Evolutionary conservation across 345 rosid species (phyloP).

Genomic region (Brassica incana): DNA sequence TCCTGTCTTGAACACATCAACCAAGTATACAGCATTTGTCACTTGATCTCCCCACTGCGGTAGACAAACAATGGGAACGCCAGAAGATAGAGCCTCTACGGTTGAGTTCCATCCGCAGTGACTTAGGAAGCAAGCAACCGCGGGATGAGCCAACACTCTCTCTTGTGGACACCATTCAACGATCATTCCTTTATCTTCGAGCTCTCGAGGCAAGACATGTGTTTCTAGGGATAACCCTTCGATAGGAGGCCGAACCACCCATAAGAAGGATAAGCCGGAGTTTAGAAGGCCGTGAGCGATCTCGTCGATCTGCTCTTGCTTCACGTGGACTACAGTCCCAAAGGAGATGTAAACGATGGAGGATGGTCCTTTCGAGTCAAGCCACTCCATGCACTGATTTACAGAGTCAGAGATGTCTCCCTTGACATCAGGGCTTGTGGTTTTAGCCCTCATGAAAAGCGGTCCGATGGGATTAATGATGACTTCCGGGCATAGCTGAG

Average conservation of each 20-base stretch:
- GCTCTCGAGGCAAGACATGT: not conserved
- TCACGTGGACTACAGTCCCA: not conserved
- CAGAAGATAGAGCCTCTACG: constrained; percentile 64
- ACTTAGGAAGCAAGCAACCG: constrained; percentile 37
- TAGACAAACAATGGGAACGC: constrained; percentile 66
- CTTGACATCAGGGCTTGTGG: constrained; percentile 26
- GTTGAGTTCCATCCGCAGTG: constrained; percentile 50
- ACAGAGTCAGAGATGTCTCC: constrained; percentile 52
- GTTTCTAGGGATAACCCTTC: too few relatives aligned
- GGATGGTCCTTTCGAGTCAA: constrained; percentile 35
- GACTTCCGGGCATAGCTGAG: constrained; percentile 45
- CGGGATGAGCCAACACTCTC: constrained; percentile 32
- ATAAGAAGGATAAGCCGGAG: not conserved
- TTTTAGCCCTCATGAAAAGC: constrained; percentile 50
- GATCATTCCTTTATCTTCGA: constrained; percentile 19
- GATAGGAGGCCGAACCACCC: not conserved
- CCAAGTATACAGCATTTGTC: constrained; percentile 61
- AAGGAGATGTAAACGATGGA: not conserved
- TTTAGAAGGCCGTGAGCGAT: not conserved
- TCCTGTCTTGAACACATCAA: constrained; percentile 62
- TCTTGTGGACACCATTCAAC: constrained; percentile 43
- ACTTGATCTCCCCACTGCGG: constrained; percentile 91
- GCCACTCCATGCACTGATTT: constrained; percentile 59
- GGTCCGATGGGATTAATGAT: constrained; percentile 62
- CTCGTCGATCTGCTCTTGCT: not conserved